Evolutionary conservation across 2,329 filamentous ascomycete genomes (phyloP), one percentile per base, ranked within the genome.

Genomic region (Aspergillus piperis): DNA sequence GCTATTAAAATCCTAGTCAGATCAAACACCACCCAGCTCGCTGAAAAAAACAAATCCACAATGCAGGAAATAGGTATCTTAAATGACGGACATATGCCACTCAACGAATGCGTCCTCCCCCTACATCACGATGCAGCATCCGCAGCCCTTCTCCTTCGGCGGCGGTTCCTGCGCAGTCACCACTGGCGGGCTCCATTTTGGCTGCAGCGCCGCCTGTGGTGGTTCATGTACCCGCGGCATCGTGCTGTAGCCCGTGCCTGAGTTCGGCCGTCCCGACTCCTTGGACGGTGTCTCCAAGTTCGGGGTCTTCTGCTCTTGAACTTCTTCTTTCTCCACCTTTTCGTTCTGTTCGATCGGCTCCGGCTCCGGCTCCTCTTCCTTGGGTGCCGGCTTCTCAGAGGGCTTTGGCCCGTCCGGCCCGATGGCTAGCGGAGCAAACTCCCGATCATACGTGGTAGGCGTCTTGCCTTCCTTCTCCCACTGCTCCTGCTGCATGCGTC

Each of bases 381-480:
- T 66, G 44, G 56, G 58, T 15, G 67, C 50, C 44, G 59, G 61
- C 3, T 62, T 56, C n/a, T 60, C 55, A 2, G 67, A 65, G 32
- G 62, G 68, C 10, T 64, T 64, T n/a, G 68, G 66, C 15, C 75
- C 73, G 32, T 78, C 71, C 3, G 73, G 69, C 13, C 75, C 73
- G 32, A 81, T 73, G 39, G 77, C 95, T 63, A 98, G 80, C 5
- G 93, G 89, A 17, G 90, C 87, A 78, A 97, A 95, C 61, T 96
- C 89, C 64, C 87, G 90, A 77, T 96, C 93, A 73, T 96, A 97
- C 25, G 89, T 83, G 61, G 86, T 91, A 3, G 92, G 92, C 64
- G 91, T 90, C 65, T 91, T 92, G 64, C 93, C 93, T 75, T 97
- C 91, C 68, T 88, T 90, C 77, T 96, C 92, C 93, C 92, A 97